phyloP scores from a whole-genome alignment of 331 rosid species.

The Spiraea crenata region DNA sequence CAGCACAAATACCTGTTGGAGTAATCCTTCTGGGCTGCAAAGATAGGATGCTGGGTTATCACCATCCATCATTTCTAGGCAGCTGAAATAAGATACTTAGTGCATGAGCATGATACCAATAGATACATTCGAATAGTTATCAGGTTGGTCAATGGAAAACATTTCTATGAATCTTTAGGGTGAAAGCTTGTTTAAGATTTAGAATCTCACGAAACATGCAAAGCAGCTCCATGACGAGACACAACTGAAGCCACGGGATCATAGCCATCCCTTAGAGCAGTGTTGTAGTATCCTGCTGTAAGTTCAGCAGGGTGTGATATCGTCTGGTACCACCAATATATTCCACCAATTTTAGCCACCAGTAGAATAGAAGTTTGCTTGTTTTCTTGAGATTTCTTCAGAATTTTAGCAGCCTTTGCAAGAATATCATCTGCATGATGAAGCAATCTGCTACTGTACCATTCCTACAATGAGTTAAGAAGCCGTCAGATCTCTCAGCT shows the following conservation, averaged over 20 bases:
- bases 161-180: not conserved
- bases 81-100: constrained; percentile 24
- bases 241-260: constrained; percentile 32
- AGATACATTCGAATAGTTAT: not conserved
- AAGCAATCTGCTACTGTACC: constrained; percentile 43
- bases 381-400: constrained; percentile 30
- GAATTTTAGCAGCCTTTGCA: constrained; percentile 36
- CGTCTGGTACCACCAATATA: constrained; percentile 41
- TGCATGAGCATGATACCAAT: constrained; percentile 5
- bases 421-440: constrained; percentile 43
- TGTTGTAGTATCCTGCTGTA: constrained; percentile 46
- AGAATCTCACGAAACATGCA: constrained; percentile 37
- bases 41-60: constrained; percentile 26
- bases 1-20: constrained; percentile 28
- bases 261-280: constrained; percentile 35
- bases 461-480: constrained; percentile 28
- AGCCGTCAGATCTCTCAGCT: not conserved
- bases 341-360: constrained; percentile 42
- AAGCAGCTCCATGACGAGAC: constrained; percentile 41
- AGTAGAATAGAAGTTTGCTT: constrained; percentile 24
- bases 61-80: constrained; percentile 37
- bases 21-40: constrained; percentile 42
- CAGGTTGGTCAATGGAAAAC: not conserved
- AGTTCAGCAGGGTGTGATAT: constrained; percentile 43
- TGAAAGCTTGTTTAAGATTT: not conserved